A percentile compares a stretch with the other conserved stretches of the same genome.
These are phyloP conservation scores for Cladosporium sp. DNA, from an alignment of 2,329 filamentous ascomycete species.

Conservation along the genomic window DNA sequence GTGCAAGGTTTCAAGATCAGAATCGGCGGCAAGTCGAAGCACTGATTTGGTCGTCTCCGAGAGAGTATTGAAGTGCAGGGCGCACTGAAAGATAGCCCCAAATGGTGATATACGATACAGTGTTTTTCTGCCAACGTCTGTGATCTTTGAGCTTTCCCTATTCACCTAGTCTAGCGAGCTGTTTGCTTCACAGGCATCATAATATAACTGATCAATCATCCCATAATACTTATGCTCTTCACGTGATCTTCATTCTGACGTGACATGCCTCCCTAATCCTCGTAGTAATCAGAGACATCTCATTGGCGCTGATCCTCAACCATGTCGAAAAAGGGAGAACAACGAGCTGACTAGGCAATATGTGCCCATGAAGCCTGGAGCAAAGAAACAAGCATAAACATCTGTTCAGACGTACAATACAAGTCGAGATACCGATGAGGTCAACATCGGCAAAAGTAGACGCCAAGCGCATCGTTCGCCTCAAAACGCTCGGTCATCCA, in stretches of 20 bases:
- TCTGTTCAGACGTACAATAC: not conserved
- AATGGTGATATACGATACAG: not conserved
- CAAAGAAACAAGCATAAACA: not conserved
- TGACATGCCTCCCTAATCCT: not conserved
- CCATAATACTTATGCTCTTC: not conserved
- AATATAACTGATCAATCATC: not conserved
- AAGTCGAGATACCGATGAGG: not conserved
- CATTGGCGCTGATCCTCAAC: not conserved
- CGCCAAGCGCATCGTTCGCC: slow-evolving; percentile 4
- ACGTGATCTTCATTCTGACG: not conserved
- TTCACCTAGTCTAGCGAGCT: not conserved
- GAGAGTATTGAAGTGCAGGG: not conserved
- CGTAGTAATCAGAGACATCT: not conserved
- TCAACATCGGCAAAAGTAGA: not conserved
- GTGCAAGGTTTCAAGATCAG: not conserved
- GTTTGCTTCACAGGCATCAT: not conserved
- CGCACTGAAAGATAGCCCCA: not conserved
- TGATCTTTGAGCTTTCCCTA: not conserved
- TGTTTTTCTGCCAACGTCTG: not conserved
- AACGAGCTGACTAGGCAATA: not conserved
- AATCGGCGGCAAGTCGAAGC: not conserved
- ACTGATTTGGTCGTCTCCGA: not conserved
- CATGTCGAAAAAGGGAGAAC: not conserved
- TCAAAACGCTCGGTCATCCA: slow-evolving; percentile 2
- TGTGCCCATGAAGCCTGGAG: not conserved